Evolutionary conservation across 148 eudicot species (phyloP), one percentile per base, ranked within the genome.

Genomic region (Chenopodium berlandieri): DNA sequence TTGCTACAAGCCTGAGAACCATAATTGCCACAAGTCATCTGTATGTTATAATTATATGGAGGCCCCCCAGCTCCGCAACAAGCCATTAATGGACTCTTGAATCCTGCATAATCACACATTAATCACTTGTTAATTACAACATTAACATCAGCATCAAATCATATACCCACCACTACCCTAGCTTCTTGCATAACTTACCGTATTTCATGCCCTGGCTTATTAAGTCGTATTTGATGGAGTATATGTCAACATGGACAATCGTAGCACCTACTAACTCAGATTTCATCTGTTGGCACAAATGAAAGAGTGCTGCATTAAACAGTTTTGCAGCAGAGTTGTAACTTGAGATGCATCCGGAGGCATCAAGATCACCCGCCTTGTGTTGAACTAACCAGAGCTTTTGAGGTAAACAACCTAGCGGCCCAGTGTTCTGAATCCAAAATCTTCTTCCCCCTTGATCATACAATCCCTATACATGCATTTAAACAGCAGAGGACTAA

Each of bases 381-480:
- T 79, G 86, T 75, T 85, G 83, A 73, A 80, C 87, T 80, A 90
- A 73, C 78, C 90, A 84, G 9, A 95, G 91, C 80, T 91, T 90
- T 83, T 94, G 92, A 86, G 99, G 99, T 52, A 92, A 90, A 83
- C 99, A 96, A 63, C 99, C 99, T 47, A 96, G 79, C 56, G 99
- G 99, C 37, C 99, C 99, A 2, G 98, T 94, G 84, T 96, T 96
- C 84, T 94, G 99, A 78, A 96, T 83, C 98, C 97, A 94, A 71
- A 94, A 92, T 37, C 91, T 96, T 69, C 91, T 85, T 52, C 91
- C 99, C 64, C 98, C 99, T 87, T 91, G 86, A 85, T 81, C 86
- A 76, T 94, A 90, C 77, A 94, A 83, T 72, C 81, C 78, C 99
- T 96, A 76, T 46, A 76, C 77, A 50, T 50, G 27, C n/a, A 52